phyloP scores from a whole-genome alignment of 1,284 basidiomycete genomes.

The Boletus smithii region DNA sequence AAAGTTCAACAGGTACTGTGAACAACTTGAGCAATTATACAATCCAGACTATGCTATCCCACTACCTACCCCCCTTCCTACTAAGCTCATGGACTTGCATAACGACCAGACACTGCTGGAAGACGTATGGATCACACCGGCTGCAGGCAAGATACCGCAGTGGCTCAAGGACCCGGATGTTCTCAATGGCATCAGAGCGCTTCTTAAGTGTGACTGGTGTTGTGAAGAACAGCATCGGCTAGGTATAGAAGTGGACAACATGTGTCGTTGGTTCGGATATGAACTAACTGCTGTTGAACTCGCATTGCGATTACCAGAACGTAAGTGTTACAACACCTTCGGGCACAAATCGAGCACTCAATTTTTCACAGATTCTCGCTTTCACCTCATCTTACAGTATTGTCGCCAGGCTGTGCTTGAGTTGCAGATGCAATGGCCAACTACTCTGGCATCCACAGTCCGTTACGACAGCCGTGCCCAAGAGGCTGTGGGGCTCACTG shows the following conservation, averaged over 20 bases:
- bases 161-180: constrained; percentile 38
- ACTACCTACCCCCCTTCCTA: constrained; percentile 16
- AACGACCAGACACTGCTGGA: constrained; percentile 34
- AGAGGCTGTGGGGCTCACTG: no score
- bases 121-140: constrained; percentile 37
- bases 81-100: constrained; percentile 28
- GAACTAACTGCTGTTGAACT: neutral
- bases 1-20: constrained; percentile 10
- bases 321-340: neutral
- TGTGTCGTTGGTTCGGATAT: constrained; percentile 9
- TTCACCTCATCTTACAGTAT: neutral
- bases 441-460: no score
- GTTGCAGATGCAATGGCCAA: neutral
- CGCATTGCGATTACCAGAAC: neutral
- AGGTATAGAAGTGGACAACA: constrained; percentile 23
- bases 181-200: constrained; percentile 31
- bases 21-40: constrained; percentile 15
- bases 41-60: constrained; percentile 32
- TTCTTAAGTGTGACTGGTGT: constrained; percentile 33
- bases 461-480: no score
- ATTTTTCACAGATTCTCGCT: neutral
- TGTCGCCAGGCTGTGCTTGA: neutral
- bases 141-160: constrained; percentile 17
- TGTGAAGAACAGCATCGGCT: constrained; percentile 25
- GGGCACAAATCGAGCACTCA: neutral